phyloP scores from a whole-genome alignment of 495 filamentous ascomycete species.

The Penicillium canariense region DNA sequence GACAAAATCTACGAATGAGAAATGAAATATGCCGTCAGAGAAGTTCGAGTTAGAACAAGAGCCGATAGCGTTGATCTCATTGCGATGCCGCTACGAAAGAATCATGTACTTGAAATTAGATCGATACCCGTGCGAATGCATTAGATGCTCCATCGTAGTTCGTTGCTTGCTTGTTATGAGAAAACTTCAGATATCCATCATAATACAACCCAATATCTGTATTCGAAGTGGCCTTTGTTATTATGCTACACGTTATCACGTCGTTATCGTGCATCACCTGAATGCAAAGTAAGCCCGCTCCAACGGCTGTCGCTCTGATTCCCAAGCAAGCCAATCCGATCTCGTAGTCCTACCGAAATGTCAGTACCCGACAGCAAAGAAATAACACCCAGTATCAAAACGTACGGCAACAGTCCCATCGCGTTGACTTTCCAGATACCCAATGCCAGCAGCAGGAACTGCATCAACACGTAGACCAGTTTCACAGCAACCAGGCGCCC shows the following conservation, averaged over 20 bases:
- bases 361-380: constrained; percentile 16
- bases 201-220: constrained; percentile 1
- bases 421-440: constrained; percentile 96
- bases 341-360: constrained; percentile 67
- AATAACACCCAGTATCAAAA: constrained; percentile 15
- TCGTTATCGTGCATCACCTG: constrained; percentile 23
- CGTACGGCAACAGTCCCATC: constrained; percentile 93
- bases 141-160: background rate
- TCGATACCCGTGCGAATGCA: background rate
- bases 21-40: background rate
- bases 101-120: background rate
- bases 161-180: background rate
- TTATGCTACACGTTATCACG: background rate
- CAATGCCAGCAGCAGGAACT: constrained; percentile 75
- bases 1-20: background rate
- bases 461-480: constrained; percentile 80
- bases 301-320: constrained; percentile 71
- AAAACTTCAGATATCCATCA: background rate
- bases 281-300: constrained; percentile 62
- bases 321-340: constrained; percentile 96
- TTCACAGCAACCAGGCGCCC: constrained; percentile 74
- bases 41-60: background rate
- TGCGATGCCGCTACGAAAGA: constrained; percentile 4
- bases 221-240: background rate
- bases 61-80: background rate